Evolutionary conservation across 208 protist species (phyloP).

Genomic region (Leishmania gerbilli): DNA sequence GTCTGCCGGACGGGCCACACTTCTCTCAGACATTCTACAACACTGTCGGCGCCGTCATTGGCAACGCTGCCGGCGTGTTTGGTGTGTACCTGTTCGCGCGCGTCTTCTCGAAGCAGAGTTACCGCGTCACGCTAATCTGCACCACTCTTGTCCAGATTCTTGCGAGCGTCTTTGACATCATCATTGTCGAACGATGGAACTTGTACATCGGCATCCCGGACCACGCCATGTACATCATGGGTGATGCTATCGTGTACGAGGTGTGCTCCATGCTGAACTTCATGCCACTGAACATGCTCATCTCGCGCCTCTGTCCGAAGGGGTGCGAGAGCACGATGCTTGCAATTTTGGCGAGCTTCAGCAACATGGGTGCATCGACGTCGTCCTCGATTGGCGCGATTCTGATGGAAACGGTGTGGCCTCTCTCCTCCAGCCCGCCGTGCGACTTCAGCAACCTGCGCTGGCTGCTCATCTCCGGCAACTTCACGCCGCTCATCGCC

Average conservation of each 20-base stretch:
- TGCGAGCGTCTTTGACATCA: slow-evolving; percentile 58
- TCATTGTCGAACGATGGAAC: slow-evolving; percentile 74
- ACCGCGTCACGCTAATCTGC: slow-evolving; percentile 44
- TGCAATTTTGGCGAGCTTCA: slow-evolving; percentile 70
- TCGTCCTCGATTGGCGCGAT: slow-evolving; percentile 46
- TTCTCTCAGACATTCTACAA: slow-evolving; percentile 58
- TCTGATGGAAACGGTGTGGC: slow-evolving; percentile 52
- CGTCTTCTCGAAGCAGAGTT: slow-evolving; percentile 45
- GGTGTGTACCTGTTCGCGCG: slow-evolving; percentile 47
- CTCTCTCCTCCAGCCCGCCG: slow-evolving; percentile 33
- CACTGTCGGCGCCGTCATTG: slow-evolving; percentile 43
- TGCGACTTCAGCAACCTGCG: slow-evolving; percentile 65
- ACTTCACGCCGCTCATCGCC: slow-evolving; percentile 48
- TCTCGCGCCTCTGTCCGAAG: slow-evolving; percentile 72
- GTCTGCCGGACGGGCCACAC: slow-evolving; percentile 45
- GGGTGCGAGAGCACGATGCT: slow-evolving; percentile 75
- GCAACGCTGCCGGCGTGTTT: slow-evolving; percentile 32
- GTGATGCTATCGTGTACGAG: slow-evolving; percentile 60
- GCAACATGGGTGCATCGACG: slow-evolving; percentile 64
- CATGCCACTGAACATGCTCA: slow-evolving; percentile 73
- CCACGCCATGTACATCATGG: slow-evolving; percentile 61
- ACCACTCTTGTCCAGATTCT: slow-evolving; percentile 47
- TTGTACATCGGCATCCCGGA: slow-evolving; percentile 41
- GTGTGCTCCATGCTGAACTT: slow-evolving; percentile 57
- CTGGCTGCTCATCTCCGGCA: slow-evolving; percentile 51